A percentile compares a stretch with the other conserved stretches of the same genome.
These are phyloP conservation scores for Tirmania nivea DNA, from an alignment of 495 filamentous ascomycete species.

Conservation along the genomic window DNA sequence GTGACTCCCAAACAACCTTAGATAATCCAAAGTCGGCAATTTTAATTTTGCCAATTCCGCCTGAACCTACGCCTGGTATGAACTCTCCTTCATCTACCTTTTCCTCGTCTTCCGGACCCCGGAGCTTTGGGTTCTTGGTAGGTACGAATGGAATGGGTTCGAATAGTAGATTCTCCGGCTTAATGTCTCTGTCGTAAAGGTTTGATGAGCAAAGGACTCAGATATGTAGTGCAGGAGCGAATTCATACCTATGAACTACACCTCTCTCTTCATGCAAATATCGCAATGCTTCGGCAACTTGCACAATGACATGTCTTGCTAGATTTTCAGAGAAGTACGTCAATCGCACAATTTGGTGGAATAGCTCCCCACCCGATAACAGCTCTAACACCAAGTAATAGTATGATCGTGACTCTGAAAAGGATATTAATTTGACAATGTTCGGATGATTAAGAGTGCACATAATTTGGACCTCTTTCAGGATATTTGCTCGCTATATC, in stretches of 20 bases:
- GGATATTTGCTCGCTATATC: slow-evolving; percentile 71
- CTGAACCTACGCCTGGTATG: slow-evolving; percentile 56
- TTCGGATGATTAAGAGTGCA: slow-evolving; percentile 87
- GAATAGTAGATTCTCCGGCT: slow-evolving; percentile 92
- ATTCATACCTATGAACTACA: slow-evolving; percentile 79
- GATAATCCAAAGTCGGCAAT: slow-evolving; percentile 95
- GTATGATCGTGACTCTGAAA: slow-evolving; percentile 80
- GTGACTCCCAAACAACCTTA: slow-evolving; percentile 93
- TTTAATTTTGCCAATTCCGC: slow-evolving; percentile 87
- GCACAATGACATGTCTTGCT: slow-evolving; percentile 77
- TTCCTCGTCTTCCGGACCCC: slow-evolving; percentile 73
- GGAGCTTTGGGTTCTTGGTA: slow-evolving; percentile 55
- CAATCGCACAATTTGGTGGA: slow-evolving; percentile 94
- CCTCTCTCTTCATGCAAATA: slow-evolving; percentile 89
- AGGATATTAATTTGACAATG: slow-evolving; percentile 78
- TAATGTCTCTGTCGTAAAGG: slow-evolving; percentile 59
- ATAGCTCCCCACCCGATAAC: slow-evolving; percentile 85
- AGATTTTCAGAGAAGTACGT: slow-evolving; percentile 97
- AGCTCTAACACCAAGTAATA: slow-evolving; percentile 95
- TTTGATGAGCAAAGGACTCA: not conserved
- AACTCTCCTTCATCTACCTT: slow-evolving; percentile 97
- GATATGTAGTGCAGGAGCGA: not conserved
- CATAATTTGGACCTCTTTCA: slow-evolving; percentile 99
- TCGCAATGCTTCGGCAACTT: slow-evolving; percentile 81
- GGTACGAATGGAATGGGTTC: slow-evolving; percentile 65